Conservation (phyloP, 2,329 filamentous ascomycete species). For the Aspergillus vadensis region DNA sequence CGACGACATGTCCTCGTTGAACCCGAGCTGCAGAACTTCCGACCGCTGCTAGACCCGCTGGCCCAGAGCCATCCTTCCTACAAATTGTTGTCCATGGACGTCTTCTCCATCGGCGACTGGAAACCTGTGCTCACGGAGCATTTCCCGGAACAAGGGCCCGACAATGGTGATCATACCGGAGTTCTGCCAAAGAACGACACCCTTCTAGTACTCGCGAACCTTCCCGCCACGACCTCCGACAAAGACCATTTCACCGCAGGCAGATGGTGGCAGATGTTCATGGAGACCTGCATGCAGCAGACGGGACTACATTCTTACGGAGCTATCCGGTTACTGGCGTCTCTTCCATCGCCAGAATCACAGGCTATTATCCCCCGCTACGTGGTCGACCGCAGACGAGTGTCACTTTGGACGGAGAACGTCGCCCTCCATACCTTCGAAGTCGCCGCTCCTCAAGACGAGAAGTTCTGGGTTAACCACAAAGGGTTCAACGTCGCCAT, state of each 20-base stretch:
- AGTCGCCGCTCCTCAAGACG: slow-evolving; percentile 52
- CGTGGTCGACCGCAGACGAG: slow-evolving; percentile 57
- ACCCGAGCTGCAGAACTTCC: slow-evolving; percentile 61
- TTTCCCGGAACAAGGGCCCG: slow-evolving; percentile 57
- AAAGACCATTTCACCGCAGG: slow-evolving; percentile 52
- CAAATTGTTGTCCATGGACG: slow-evolving; percentile 55
- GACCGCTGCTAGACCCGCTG: slow-evolving; percentile 62
- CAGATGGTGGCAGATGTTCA: slow-evolving; percentile 58
- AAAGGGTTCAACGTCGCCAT: slow-evolving; percentile 30
- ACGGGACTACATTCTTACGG: slow-evolving; percentile 73
- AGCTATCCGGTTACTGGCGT: slow-evolving; percentile 75
- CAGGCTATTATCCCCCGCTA: slow-evolving; percentile 61
- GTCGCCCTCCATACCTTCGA: slow-evolving; percentile 49
- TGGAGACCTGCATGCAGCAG: slow-evolving; percentile 59
- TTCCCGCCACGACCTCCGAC: slow-evolving; percentile 58
- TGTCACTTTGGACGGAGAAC: slow-evolving; percentile 62
- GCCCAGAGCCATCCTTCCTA: slow-evolving; percentile 51
- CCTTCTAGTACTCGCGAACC: slow-evolving; percentile 71
- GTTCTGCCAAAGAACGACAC: slow-evolving; percentile 65
- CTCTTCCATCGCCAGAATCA: slow-evolving; percentile 66
- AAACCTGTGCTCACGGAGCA: slow-evolving; percentile 32
- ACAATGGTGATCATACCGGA: slow-evolving; percentile 42
- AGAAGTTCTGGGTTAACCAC: slow-evolving; percentile 22
- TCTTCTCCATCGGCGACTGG: slow-evolving; percentile 63
- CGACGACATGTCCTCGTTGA: slow-evolving; percentile 84